Evolutionary conservation across 176 grass and related monocot species (phyloP), one percentile per base, ranked within the genome.

Genomic region (Musa schizocarpa): DNA sequence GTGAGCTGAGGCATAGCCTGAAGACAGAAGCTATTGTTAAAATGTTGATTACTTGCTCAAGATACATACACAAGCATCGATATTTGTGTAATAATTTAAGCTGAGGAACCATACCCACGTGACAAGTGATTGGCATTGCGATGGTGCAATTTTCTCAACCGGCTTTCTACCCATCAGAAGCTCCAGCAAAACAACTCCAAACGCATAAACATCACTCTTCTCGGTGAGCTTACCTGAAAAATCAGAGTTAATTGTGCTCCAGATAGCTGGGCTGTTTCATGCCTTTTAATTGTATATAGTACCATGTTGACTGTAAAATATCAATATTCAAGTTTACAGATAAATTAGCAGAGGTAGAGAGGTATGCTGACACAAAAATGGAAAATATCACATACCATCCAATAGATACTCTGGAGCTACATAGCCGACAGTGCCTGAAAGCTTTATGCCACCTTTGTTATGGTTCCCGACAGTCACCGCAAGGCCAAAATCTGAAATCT

Each of bases 401-500:
- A 99, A 82, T 59, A 99, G 77, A 63, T 99, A 94, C 34, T 99
- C 96, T 9, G 96, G 96, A 72, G 96, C 96, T 26, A 99, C 88
- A 89, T 99, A 94, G 75, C 96, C 96, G 53, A 99, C 70, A 26
- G 96, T 99, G 74, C 96, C 91, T 9, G 91, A 99, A 81, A 99
- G 91, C 25, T 99, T 87, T 53, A 92, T 23, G 76, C 63, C 87
- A 68, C 79, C 80, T 84, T 79, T 99, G 81, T 88, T 87, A 21
- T 80, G 71, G 82, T 81, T 87, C 62, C 86, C 88, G 70, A 76
- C 87, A 5, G 73, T 78, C 64, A 94, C 91, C 73, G 95, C 91
- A 85, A 94, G 88, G 24, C 95, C 95, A 82, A 99, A 99, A 86
- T 99, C 95, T 78, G 95, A 90, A 89, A 99, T 92, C 95, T 99